Conservation (phyloP, 306 rosid genomes). For the Prunus padus region DNA sequence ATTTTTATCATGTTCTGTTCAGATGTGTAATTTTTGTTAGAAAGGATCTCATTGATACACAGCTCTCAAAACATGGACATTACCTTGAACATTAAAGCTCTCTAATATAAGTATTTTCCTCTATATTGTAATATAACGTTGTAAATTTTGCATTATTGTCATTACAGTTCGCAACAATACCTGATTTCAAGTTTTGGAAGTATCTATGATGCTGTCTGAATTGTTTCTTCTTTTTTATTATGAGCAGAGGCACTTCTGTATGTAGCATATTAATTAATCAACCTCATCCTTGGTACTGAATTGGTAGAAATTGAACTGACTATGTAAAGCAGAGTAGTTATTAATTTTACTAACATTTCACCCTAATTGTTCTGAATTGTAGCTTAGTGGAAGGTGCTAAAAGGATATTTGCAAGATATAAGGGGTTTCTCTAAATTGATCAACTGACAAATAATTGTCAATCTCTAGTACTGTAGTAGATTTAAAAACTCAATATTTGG, state of each 20-base stretch:
- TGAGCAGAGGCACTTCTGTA: background rate
- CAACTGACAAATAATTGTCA: background rate
- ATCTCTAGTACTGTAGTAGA: background rate
- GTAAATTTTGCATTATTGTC: background rate
- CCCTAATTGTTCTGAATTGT: background rate
- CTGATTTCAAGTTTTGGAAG: slow-evolving; percentile 7
- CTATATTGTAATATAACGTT: background rate
- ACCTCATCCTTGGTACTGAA: background rate
- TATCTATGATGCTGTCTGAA: background rate
- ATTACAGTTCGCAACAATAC: background rate
- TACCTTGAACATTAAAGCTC: background rate
- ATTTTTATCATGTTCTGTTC: background rate
- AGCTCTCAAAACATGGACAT: background rate
- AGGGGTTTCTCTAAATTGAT: background rate
- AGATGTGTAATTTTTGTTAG: background rate
- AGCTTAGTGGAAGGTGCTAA: background rate
- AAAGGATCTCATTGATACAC: background rate
- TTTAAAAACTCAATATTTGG: background rate
- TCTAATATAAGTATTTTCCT: background rate
- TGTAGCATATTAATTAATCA: background rate
- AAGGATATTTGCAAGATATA: background rate
- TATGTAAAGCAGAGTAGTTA: background rate
- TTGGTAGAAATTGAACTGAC: background rate
- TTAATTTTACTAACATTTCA: background rate
- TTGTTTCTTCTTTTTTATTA: background rate